Evolutionary conservation across 2,329 filamentous ascomycete species (phyloP).

Genomic region (Penicillium sp.): DNA sequence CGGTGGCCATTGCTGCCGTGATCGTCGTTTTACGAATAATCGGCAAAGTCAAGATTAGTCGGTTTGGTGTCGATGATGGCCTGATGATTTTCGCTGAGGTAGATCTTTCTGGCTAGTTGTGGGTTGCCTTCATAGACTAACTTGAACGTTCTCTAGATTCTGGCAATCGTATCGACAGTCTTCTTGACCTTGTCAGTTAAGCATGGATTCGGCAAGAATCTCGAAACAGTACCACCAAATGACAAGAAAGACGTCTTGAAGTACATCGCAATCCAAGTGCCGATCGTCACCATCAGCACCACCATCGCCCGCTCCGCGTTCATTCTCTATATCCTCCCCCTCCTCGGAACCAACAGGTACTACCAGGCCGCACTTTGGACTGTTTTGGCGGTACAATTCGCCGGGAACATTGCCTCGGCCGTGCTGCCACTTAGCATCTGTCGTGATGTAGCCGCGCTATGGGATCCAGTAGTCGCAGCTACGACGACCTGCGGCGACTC

Average conservation of each 20-base stretch:
- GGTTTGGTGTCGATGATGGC: conserved; percentile 24
- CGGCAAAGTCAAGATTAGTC: conserved; percentile 25
- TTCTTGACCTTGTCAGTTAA: conserved; percentile 21
- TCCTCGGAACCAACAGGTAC: conserved; percentile 21
- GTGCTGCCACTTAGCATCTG: conserved; percentile 26
- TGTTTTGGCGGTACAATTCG: conserved; percentile 19
- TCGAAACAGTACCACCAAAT: conserved; percentile 6
- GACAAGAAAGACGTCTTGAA: conserved; percentile 20
- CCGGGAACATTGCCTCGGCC: conserved; percentile 21
- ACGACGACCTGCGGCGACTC: conserved; percentile 22
- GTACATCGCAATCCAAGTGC: conserved; percentile 23
- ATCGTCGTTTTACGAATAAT: conserved; percentile 22
- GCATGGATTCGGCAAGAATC: conserved; percentile 23
- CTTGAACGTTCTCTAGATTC: conserved; percentile 6
- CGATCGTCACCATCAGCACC: conserved; percentile 25
- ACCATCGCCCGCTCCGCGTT: conserved; percentile 25
- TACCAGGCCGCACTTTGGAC: conserved; percentile 21
- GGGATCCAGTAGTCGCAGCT: conserved; percentile 16
- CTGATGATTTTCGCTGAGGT: conserved; percentile 25
- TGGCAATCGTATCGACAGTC: conserved; percentile 20
- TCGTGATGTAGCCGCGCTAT: conserved; percentile 18
- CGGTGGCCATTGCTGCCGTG: conserved; percentile 19
- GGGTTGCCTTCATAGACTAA: not conserved
- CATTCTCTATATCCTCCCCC: conserved; percentile 22
- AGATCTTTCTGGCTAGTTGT: not conserved